Evolutionary conservation across 257 asterid species (phyloP), one percentile per base, ranked within the genome.

Genomic region (Nicotiana benthamiana): DNA sequence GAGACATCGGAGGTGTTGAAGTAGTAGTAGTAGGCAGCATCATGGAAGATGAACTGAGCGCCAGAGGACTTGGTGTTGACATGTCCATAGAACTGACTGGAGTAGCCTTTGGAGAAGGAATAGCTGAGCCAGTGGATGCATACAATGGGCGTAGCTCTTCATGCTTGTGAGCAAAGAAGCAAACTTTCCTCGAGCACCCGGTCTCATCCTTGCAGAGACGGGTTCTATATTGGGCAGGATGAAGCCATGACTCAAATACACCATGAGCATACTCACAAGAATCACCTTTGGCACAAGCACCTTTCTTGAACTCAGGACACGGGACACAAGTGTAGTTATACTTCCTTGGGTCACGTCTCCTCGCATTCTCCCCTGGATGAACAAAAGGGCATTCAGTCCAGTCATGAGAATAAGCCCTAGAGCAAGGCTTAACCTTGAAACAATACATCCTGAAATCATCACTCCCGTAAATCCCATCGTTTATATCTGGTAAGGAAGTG

Each of bases 201-300:
- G 93, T 88, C 84, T 94, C 98, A 9, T 94, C 98, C 87, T 94
- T 94, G 86, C 98, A 94, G 4, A 92, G 94, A 18, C 97, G 90
- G 48, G 98, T 94, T 80, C 95, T 82, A 80, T 94, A 94, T 60
- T 94, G 98, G 0, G 98, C 97, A 1, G 98, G 98, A 84, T 94
- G 98, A 17, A 94, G 96, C 98, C 97, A 94, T 0, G 98, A 94
- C 64, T 94, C 98, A 3, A 94, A 94, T 28, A 94, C 98, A 2
- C 98, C 98, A 79, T 94, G 98, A 13, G 98, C 97, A 17, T 89
- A 94, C 72, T 94, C 98, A 52, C 98, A 94, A 5, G 75, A 10
- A 83, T 94, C 98, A 0, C 87, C 88, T 79, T 91, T 94, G 9
- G 82, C 86, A 36, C 98, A 94, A 40, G 81, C 82, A 0, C 97